Evolutionary conservation across 352 stramenopile species (phyloP).

Genomic region (Peronosclerospora sorghi): DNA sequence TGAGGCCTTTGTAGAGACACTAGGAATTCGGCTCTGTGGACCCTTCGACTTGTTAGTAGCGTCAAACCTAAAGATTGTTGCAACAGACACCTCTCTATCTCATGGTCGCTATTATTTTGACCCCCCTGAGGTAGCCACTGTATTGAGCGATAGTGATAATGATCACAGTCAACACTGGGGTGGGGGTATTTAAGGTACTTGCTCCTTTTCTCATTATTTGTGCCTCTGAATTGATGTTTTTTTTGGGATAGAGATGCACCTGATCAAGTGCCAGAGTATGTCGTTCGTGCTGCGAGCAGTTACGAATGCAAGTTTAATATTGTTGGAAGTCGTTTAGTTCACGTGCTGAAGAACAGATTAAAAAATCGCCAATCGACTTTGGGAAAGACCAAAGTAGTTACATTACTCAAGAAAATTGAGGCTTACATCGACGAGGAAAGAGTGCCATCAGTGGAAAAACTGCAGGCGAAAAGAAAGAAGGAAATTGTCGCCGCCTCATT

Average conservation of each 20-base stretch:
- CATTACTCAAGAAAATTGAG: background rate
- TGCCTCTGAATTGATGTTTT: background rate
- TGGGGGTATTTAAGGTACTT: slow-evolving; percentile 39
- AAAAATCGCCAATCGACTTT: no score
- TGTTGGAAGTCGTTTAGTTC: slow-evolving; percentile 25
- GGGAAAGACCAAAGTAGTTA: slow-evolving; percentile 1
- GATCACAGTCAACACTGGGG: slow-evolving; percentile 29
- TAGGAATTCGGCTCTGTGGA: slow-evolving; percentile 33
- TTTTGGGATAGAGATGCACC: slow-evolving; percentile 25
- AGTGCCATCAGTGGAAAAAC: no score
- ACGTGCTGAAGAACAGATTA: slow-evolving; percentile 23
- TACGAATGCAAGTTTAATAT: slow-evolving; percentile 27
- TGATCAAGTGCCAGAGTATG: slow-evolving; percentile 20
- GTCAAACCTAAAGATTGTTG: slow-evolving; percentile 10
- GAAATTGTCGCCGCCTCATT: slow-evolving; percentile 28
- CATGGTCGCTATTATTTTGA: no score
- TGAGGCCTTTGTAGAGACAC: slow-evolving; percentile 41
- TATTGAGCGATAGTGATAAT: slow-evolving; percentile 14
- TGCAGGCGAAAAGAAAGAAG: no score
- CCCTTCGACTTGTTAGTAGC: slow-evolving; percentile 38
- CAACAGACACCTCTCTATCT: slow-evolving; percentile 24
- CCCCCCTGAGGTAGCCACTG: slow-evolving; percentile 38
- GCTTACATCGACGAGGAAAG: background rate
- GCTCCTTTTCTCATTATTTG: background rate
- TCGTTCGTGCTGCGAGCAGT: slow-evolving; percentile 26